Conservation (phyloP, 495 filamentous ascomycete species). For the Penicillium psychrofluorescens region DNA sequence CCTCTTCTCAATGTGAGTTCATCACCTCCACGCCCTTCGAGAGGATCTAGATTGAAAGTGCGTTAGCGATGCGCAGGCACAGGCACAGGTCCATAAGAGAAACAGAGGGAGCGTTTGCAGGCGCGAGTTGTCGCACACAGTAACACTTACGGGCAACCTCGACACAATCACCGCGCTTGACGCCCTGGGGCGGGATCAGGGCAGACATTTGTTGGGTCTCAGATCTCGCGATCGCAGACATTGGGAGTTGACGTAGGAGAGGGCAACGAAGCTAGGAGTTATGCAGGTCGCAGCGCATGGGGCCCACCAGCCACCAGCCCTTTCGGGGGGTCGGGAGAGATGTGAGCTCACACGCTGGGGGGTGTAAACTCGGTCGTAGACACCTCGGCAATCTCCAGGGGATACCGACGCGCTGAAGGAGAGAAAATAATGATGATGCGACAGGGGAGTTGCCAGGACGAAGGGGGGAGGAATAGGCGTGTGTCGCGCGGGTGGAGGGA, state of each 20-base stretch:
- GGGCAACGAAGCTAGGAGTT: not conserved
- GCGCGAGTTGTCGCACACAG: conserved; percentile 8
- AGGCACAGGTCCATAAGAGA: conserved; percentile 1
- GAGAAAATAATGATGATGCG: too few species aligned
- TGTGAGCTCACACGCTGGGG: too few species aligned
- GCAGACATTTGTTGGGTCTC: conserved; percentile 29
- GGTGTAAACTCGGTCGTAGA: too few species aligned
- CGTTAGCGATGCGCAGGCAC: conserved; percentile 8
- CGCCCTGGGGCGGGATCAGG: conserved; percentile 27
- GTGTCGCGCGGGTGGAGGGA: too few species aligned
- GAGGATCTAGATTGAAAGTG: conserved; percentile 55
- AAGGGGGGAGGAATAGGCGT: too few species aligned
- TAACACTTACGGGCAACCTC: conserved; percentile 68
- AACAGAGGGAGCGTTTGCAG: conserved; percentile 2
- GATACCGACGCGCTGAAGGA: too few species aligned
- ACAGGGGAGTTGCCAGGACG: too few species aligned
- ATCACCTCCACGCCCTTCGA: conserved; percentile 80
- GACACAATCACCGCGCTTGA: conserved; percentile 61
- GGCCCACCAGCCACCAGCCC: conserved; percentile 13
- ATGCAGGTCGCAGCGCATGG: conserved; percentile 21
- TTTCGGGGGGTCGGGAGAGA: conserved; percentile 9
- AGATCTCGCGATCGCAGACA: conserved; percentile 3
- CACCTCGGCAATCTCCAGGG: too few species aligned
- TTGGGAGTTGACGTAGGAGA: conserved; percentile 4
- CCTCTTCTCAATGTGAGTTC: conserved; percentile 84